phyloP scores from a whole-genome alignment of 2,329 filamentous ascomycete genomes.

The Fusarium luffae region DNA sequence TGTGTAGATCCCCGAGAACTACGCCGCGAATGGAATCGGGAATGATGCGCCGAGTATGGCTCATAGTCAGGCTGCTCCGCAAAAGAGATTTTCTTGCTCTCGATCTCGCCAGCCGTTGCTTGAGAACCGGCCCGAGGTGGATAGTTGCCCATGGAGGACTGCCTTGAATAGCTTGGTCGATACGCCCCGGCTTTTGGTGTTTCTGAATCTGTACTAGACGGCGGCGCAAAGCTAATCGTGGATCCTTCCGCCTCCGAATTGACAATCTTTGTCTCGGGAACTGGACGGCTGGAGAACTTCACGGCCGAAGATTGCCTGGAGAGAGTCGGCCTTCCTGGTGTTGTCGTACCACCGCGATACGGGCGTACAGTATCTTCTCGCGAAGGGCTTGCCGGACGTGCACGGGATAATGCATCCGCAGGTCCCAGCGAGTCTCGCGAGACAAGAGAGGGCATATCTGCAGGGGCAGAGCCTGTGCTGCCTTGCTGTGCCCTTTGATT shows the following conservation, averaged over 20 bases:
- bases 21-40: constrained; percentile 52
- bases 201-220: constrained; percentile 44
- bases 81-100: constrained; percentile 73
- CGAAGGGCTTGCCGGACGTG: constrained; percentile 43
- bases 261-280: constrained; percentile 75
- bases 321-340: constrained; percentile 57
- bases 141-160: constrained; percentile 67
- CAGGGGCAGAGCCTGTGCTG: constrained; percentile 19
- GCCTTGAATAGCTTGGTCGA: constrained; percentile 53
- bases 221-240: constrained; percentile 74
- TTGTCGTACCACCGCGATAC: constrained; percentile 37
- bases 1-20: constrained; percentile 50
- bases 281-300: constrained; percentile 77
- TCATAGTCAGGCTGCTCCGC: constrained; percentile 53
- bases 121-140: constrained; percentile 71
- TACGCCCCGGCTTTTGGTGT: constrained; percentile 47
- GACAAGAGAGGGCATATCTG: constrained; percentile 41
- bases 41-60: constrained; percentile 31
- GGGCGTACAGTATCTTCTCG: constrained; percentile 38
- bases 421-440: constrained; percentile 24
- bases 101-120: constrained; percentile 63
- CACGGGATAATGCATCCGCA: constrained; percentile 23
- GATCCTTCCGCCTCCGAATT: constrained; percentile 66
- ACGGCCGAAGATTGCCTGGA: constrained; percentile 65
- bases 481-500: not conserved